phyloP scores from a whole-genome alignment of 768 basidiomycete species.

The Tulasnella sp. region DNA sequence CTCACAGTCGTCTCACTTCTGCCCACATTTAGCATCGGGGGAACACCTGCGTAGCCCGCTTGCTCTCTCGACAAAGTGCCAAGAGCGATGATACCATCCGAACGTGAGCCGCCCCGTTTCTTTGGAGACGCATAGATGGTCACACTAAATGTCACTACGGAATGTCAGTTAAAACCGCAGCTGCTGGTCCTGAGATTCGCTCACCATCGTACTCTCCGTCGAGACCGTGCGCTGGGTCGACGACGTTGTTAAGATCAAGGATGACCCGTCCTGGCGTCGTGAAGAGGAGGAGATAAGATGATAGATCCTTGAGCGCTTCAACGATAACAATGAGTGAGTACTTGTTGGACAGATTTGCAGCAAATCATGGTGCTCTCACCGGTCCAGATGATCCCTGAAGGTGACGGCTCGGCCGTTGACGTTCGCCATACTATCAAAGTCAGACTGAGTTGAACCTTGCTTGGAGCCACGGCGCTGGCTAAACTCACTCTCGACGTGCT shows the following conservation, averaged over 20 bases:
- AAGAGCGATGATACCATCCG: constrained; percentile 52
- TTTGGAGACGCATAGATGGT: constrained; percentile 46
- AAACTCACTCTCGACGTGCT: not conserved
- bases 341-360: not conserved
- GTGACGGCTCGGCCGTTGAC: constrained; percentile 65
- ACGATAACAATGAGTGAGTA: not conserved
- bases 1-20: not conserved
- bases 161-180: not conserved
- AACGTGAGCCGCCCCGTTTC: constrained; percentile 49
- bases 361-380: constrained; percentile 22
- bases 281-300: constrained; percentile 61
- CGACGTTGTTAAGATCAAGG: constrained; percentile 59
- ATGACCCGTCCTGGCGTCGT: constrained; percentile 56
- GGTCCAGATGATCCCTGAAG: constrained; percentile 66
- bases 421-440: constrained; percentile 76
- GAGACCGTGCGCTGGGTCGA: constrained; percentile 34
- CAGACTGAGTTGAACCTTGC: constrained; percentile 39
- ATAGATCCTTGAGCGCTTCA: constrained; percentile 50
- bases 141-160: constrained; percentile 41
- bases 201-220: constrained; percentile 61
- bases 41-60: constrained; percentile 64
- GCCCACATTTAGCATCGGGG: constrained; percentile 55
- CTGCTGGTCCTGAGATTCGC: constrained; percentile 27
- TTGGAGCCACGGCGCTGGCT: not conserved
- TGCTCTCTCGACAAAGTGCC: constrained; percentile 51